Evolutionary conservation across 345 rosid genomes (phyloP), one percentile per base, ranked within the genome.

Genomic region (Euphorbia tirucalli): DNA sequence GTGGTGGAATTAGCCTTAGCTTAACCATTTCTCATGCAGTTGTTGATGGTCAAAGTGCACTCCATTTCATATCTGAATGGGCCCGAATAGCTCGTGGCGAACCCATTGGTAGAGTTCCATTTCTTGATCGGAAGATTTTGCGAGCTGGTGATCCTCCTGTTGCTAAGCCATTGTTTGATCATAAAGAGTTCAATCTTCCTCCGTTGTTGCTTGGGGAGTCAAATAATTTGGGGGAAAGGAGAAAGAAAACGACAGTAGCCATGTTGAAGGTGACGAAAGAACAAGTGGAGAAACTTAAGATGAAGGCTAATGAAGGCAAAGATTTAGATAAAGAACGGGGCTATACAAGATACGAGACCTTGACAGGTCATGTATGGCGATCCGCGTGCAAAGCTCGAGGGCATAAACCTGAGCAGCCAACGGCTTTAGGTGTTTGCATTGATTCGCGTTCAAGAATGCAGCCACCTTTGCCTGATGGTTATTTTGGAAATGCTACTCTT

Each of bases 51-150:
- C 80, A 61, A 65, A 84, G 90, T 54, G 87, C 88, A 0, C 83
- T 83, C 65, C 90, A 84, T 54, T 87, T 88, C 60, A 48, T 76
- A 9, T 75, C 79, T 0, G 90, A 85, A 77, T 88, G 93, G 93
- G 88, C 86, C 2, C 72, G 88, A 37, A 57, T 82, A 3, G 75
- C 87, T 0, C 86, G 88, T 0, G 83, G 88, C 1, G 84, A 85
- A 65, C 63, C 78, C 0, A 18, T 84, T 31, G 62, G 55, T 13
- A 61, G 32, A 18, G 18, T 22, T 11, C 88, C 90, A 7, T 81
- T 68, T 66, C 77, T 82, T 5, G 88, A 88, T 55, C 73, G 87
- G 2, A 82, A 58, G 71, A 66, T 83, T 43, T 60, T 76, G 1
- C 77, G 84, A 71, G 85, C 85, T 4, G 85, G 81, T 21, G 82